Conservation (phyloP, 2,329 filamentous ascomycete genomes). For the Aspergillus sp. region DNA sequence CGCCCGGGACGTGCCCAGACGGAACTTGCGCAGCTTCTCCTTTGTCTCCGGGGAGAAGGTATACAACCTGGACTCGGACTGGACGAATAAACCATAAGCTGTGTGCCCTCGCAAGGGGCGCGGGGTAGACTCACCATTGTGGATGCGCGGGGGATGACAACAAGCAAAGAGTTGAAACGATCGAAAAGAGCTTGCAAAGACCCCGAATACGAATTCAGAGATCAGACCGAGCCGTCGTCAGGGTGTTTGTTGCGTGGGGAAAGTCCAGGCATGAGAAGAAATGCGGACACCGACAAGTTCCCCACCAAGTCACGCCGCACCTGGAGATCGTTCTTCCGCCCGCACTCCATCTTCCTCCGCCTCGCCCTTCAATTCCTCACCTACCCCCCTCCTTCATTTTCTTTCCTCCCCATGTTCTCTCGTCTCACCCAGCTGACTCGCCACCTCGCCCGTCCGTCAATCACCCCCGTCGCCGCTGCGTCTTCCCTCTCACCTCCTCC, state of each 20-base stretch:
- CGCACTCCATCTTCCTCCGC: conserved; percentile 7
- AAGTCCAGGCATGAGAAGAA: neutral
- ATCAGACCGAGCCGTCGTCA: neutral
- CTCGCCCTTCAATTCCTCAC: conserved; percentile 4
- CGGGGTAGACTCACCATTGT: conserved; percentile 20
- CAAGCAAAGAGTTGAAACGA: neutral
- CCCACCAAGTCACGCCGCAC: neutral
- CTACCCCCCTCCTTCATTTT: conserved; percentile 2
- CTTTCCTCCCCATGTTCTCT: conserved; percentile 62
- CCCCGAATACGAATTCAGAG: neutral
- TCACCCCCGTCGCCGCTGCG: conserved; percentile 49
- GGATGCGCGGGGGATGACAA: neutral
- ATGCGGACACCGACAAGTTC: neutral
- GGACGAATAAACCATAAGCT: conserved; percentile 15
- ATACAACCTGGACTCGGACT: conserved; percentile 86
- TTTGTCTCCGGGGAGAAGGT: conserved; percentile 89
- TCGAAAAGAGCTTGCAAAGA: neutral
- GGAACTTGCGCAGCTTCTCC: conserved; percentile 89
- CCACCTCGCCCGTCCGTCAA: conserved; percentile 65
- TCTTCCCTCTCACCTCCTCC: conserved; percentile 32
- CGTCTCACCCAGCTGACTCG: conserved; percentile 70
- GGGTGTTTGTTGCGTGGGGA: neutral
- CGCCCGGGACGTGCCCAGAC: conserved; percentile 81
- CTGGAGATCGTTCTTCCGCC: conserved; percentile 10
- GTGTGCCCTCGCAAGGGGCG: conserved; percentile 7